These are phyloP conservation scores for Boletus pseudo-olivaceus DNA, from an alignment of 768 basidiomycete species.

Conservation along the genomic window DNA sequence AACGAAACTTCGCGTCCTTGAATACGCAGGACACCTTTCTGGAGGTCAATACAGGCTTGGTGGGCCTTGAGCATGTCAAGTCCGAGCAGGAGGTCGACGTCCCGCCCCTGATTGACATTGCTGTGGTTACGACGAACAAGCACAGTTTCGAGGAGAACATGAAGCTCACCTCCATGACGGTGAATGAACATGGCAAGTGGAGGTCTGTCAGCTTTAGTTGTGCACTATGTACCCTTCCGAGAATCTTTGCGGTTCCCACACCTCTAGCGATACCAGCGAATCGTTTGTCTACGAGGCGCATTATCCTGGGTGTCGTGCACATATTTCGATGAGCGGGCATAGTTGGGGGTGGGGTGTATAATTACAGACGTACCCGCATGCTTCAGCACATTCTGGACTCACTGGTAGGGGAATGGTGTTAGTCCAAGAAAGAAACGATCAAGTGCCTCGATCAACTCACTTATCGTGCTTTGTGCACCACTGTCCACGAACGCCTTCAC, in stretches of 20 bases:
- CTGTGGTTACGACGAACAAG: background rate
- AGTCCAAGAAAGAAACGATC: constrained; percentile 1
- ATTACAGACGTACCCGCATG: constrained; percentile 67
- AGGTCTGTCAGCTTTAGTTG: constrained; percentile 87
- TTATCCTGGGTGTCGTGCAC: constrained; percentile 52
- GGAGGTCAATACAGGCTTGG: constrained; percentile 93
- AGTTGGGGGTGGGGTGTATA: background rate
- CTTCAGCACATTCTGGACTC: constrained; percentile 88
- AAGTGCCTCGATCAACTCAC: constrained; percentile 42
- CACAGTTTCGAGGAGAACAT: too few species aligned
- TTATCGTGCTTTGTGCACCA: constrained; percentile 95
- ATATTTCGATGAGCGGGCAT: background rate
- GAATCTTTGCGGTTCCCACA: constrained; percentile 91
- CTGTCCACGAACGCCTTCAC: constrained; percentile 98
- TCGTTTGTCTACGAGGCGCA: constrained; percentile 86
- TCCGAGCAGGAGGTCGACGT: constrained; percentile 94
- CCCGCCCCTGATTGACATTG: constrained; percentile 58
- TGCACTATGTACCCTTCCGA: constrained; percentile 91
- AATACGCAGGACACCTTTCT: constrained; percentile 87
- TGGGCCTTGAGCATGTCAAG: constrained; percentile 99
- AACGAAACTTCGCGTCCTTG: constrained; percentile 87
- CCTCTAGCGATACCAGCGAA: constrained; percentile 90
- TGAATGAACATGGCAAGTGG: constrained; percentile 85
- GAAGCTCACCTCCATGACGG: constrained; percentile 79
- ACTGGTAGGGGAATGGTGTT: constrained; percentile 42